Evolutionary conservation across 306 rosid species (phyloP), one percentile per base, ranked within the genome.

Genomic region (Lupinus albus): DNA sequence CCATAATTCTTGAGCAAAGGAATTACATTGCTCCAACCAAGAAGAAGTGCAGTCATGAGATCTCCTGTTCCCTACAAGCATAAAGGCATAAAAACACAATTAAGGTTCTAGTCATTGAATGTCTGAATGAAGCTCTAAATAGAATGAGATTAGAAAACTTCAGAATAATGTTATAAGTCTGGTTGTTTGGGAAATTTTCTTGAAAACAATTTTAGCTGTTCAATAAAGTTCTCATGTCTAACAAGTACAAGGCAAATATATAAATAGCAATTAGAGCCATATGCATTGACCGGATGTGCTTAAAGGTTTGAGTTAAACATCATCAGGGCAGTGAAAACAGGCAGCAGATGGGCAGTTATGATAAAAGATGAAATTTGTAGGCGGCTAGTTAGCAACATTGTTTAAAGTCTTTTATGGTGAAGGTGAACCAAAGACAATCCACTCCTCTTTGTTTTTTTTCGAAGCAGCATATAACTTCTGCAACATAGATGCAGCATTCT

Each of bases 21-120:
- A 25, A 62, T 76, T 91, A 91, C 97, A 84, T 91, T 91, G 82
- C 92, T 91, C 95, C 92, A 88, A 76, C 95, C 97, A 78, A 91
- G 95, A 46, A 91, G 84, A 72, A 91, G 95, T 9, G 97, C 92
- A 67, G 97, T 88, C 76, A 54, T 81, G 68, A 91, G 95, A 80
- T 91, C 97, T 70, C 97, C 97, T 0, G 97, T 91, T 74, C 97
- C 95, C 97, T 91, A 71, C 70, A 78, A 69, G 64, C 60, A 71
- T 61, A 75, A 58, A 51, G 54, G 52, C 42, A 79, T 20, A 6
- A 15, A 38, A 25, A 28, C 16, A 48, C n/a, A 35, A 71, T 18
- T 11, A 9, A 71, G 50, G 35, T 46, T 56, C 39, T 38, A 28
- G 62, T 71, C 28, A 70, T 9, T 63, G 15, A 48, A 38, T 6